Evolutionary conservation across 2,329 filamentous ascomycete species (phyloP).

Genomic region (Colletotrichum tofieldiae): DNA sequence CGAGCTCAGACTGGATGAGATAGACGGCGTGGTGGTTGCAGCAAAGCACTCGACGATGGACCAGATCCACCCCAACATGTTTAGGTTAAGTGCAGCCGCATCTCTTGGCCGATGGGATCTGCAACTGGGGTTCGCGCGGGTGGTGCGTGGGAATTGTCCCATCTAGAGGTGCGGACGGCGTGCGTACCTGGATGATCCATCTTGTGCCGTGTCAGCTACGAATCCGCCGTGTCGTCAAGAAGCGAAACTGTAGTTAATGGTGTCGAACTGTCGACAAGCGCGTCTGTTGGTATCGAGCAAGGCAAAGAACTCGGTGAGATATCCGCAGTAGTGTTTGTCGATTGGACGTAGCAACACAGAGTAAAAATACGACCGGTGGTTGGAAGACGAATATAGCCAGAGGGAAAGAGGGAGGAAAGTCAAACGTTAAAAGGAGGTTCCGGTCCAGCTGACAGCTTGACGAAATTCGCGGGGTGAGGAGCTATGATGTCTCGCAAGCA

Average conservation of each 20-base stretch:
- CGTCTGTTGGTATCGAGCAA: not conserved
- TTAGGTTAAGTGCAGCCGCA: not conserved
- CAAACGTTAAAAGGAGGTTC: slow-evolving; percentile 32
- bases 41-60: not conserved
- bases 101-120: slow-evolving; percentile 8
- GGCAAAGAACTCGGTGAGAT: not conserved
- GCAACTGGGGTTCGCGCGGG: not conserved
- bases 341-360: not conserved
- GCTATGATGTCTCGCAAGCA: slow-evolving; percentile 30
- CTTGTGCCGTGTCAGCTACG: not conserved
- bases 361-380: not conserved
- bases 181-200: slow-evolving; percentile 42
- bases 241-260: not conserved
- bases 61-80: not conserved
- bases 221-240: not conserved
- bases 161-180: too few relatives aligned
- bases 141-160: not conserved
- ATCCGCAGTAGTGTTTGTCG: not conserved
- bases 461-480: slow-evolving; percentile 14
- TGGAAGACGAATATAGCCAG: not conserved
- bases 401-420: slow-evolving; percentile 15
- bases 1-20: not conserved
- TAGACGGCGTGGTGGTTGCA: too few relatives aligned
- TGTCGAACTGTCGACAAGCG: not conserved
- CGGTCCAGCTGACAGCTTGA: slow-evolving; percentile 3